These are phyloP conservation scores for Saccharomycopsis sp. DNA, from an alignment of 805 yeast species.

Conservation along the genomic window DNA sequence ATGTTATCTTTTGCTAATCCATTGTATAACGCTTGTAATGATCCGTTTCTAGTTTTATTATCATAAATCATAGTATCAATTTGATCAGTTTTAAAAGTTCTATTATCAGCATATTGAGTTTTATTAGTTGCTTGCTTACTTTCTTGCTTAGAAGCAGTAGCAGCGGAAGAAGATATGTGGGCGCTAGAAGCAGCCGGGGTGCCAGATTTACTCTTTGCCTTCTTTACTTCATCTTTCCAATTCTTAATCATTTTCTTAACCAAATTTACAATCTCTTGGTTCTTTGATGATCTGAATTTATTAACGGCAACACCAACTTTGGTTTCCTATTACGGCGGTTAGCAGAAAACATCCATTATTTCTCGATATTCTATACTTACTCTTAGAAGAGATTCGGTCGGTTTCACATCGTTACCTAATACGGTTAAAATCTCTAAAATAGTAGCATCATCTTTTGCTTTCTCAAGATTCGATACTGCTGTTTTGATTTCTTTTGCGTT, in stretches of 20 bases:
- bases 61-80: conserved; percentile 62
- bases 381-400: conserved; percentile 78
- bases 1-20: conserved; percentile 80
- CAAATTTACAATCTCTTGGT: conserved; percentile 56
- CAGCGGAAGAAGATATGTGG: conserved; percentile 13
- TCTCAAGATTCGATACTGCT: conserved; percentile 66
- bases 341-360: no score
- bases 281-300: conserved; percentile 64
- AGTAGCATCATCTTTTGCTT: conserved; percentile 56
- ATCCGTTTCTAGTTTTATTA: conserved; percentile 76
- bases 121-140: not conserved
- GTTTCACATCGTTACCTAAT: conserved; percentile 65
- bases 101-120: conserved; percentile 35
- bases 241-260: conserved; percentile 77
- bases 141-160: conserved; percentile 3
- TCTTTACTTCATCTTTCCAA: conserved; percentile 88
- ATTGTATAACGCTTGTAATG: conserved; percentile 77
- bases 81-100: conserved; percentile 79
- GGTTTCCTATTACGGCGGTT: conserved; percentile 53
- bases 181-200: conserved; percentile 15
- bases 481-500: conserved; percentile 68
- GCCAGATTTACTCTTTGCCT: conserved; percentile 37
- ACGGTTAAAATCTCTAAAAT: conserved; percentile 59
- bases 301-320: conserved; percentile 97
- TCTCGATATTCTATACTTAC: conserved; percentile 27